These are phyloP conservation scores for Colletotrichum filicis DNA, from an alignment of 2,329 filamentous ascomycete species.

Conservation along the genomic window DNA sequence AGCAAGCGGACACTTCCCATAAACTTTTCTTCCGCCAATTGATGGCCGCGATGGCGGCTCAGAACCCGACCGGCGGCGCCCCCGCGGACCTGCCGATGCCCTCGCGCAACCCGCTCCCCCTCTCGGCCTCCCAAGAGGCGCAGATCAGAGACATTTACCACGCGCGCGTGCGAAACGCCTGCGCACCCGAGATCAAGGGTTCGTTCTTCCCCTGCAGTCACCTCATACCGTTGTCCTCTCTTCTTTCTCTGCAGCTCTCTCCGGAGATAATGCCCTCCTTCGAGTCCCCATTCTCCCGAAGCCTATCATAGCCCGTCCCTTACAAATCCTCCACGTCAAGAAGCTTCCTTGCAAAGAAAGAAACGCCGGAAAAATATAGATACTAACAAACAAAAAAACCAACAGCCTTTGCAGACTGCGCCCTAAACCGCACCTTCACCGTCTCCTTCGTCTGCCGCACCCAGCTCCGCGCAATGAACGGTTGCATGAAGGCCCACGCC, in stretches of 20 bases:
- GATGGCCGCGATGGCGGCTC: slow-evolving; percentile 55
- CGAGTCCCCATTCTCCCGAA: background rate
- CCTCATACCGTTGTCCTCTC: no score
- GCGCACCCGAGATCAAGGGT: slow-evolving; percentile 84
- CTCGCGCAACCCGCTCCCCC: slow-evolving; percentile 81
- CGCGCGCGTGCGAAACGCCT: slow-evolving; percentile 80
- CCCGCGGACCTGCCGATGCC: slow-evolving; percentile 55
- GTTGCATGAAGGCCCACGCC: slow-evolving; percentile 89
- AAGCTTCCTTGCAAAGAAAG: background rate
- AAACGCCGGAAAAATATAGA: background rate
- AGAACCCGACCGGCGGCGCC: slow-evolving; percentile 43
- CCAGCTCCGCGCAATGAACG: slow-evolving; percentile 88
- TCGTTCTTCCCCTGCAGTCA: slow-evolving; percentile 27
- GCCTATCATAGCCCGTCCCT: background rate
- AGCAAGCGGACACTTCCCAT: no score
- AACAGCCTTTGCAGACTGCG: slow-evolving; percentile 91
- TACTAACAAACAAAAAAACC: background rate
- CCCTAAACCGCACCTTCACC: slow-evolving; percentile 84
- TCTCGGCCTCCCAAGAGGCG: slow-evolving; percentile 83
- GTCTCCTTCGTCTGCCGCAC: slow-evolving; percentile 87
- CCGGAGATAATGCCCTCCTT: background rate
- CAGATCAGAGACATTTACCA: slow-evolving; percentile 86
- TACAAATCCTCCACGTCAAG: background rate
- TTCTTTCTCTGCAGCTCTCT: background rate
- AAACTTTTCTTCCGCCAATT: background rate